Conservation (phyloP, 139 green algal species). For the Auxenochlorella protothecoides region DNA sequence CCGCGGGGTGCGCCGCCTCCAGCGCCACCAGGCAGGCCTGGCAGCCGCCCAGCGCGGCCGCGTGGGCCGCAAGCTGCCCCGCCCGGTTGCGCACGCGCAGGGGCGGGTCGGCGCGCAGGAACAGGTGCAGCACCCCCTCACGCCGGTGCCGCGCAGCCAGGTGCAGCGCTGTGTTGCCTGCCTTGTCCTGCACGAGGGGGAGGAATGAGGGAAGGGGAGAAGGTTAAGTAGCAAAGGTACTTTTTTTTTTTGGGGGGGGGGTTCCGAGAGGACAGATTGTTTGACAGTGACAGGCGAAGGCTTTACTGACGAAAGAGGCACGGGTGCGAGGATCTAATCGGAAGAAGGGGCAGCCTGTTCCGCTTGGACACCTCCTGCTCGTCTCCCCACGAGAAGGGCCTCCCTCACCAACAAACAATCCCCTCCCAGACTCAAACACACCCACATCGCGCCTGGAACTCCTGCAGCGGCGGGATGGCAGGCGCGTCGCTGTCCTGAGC, state of each 20-base stretch:
- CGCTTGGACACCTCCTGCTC: too few relatives aligned
- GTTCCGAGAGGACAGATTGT: too few relatives aligned
- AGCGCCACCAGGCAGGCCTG: constrained; percentile 10
- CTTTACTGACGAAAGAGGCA: too few relatives aligned
- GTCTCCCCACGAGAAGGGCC: not conserved
- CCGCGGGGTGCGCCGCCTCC: constrained; percentile 1
- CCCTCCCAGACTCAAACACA: not conserved
- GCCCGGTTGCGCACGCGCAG: constrained; percentile 36
- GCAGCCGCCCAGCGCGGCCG: constrained; percentile 38
- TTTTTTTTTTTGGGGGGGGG: too few relatives aligned
- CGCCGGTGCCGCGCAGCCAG: constrained; percentile 41
- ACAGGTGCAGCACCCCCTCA: not conserved
- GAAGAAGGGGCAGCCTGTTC: not conserved
- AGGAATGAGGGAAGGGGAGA: too few relatives aligned
- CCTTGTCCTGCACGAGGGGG: constrained; percentile 41
- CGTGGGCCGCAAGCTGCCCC: constrained; percentile 40
- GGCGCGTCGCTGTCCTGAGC: not conserved
- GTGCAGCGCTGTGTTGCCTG: constrained; percentile 59
- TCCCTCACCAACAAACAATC: too few relatives aligned
- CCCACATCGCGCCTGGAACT: not conserved
- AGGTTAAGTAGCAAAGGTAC: too few relatives aligned
- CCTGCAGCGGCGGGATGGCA: constrained; percentile 4
- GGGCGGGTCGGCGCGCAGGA: constrained; percentile 11
- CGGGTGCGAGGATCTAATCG: not conserved
- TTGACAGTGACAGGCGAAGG: too few relatives aligned